Conservation (phyloP, 2,329 filamentous ascomycete genomes). For the Exophiala oligosperma region DNA sequence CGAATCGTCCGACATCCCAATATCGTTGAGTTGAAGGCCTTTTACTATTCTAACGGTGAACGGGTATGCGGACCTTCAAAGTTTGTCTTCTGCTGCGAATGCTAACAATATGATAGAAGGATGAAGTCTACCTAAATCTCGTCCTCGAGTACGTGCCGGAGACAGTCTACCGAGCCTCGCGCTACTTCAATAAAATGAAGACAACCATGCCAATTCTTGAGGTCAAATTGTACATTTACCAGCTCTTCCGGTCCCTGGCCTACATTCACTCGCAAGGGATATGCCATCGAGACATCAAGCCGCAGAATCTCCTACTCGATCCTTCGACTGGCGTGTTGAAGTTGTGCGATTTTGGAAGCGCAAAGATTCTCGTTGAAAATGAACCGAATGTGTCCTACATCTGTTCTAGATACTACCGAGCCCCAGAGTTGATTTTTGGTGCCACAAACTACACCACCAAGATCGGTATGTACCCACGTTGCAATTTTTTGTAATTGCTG, state of each 20-base stretch:
- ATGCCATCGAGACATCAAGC: slow-evolving; percentile 98
- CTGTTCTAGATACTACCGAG: slow-evolving; percentile 97
- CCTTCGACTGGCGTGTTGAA: slow-evolving; percentile 89
- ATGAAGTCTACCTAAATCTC: slow-evolving; percentile 97
- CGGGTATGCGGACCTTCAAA: slow-evolving; percentile 62
- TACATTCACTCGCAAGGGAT: slow-evolving; percentile 99
- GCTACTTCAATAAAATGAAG: slow-evolving; percentile 99
- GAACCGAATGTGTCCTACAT: slow-evolving; percentile 99
- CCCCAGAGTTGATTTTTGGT: slow-evolving; percentile 96
- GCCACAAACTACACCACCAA: slow-evolving; percentile 99
- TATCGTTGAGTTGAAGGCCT: slow-evolving; percentile 97
- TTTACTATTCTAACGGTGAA: slow-evolving; percentile 99
- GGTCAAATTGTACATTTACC: slow-evolving; percentile 99
- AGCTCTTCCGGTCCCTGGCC: slow-evolving; percentile 95
- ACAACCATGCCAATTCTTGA: slow-evolving; percentile 98
- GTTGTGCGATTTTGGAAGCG: slow-evolving; percentile 97
- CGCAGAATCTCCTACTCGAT: slow-evolving; percentile 93
- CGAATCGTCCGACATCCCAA: slow-evolving; percentile 98
- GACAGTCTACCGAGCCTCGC: slow-evolving; percentile 95
- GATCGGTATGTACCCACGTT: slow-evolving; percentile 70
- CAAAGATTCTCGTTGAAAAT: slow-evolving; percentile 97
- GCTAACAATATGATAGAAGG: slow-evolving; percentile 61
- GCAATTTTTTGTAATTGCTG: background rate
- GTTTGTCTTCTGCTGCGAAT: background rate
- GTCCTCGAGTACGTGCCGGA: slow-evolving; percentile 98